Base-by-base conservation (phyloP, 805 yeast species). In the Yarrowia bubula region DNA sequence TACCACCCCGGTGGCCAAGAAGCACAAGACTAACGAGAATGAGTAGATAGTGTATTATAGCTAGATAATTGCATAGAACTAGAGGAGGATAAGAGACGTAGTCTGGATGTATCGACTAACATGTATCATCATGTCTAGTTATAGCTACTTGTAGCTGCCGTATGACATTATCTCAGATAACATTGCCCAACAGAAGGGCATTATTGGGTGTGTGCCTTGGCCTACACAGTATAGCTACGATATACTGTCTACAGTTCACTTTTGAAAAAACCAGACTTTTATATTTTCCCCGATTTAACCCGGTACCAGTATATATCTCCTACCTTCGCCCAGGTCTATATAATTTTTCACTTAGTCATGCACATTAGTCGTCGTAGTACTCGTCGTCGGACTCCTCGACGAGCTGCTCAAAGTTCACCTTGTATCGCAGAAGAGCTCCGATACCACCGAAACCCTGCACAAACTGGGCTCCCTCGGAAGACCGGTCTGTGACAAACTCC, bases 391-490 rank as follows among this genome's bases (percentile, higher is more conserved):
- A 82, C 65, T 90, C 98, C 64, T 91, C 96, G 63, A 81, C 89
- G 75, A 95, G 84, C 81, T 92, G 98, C 77, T 95, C 99, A 73
- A 95, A 95, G 81, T 95, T 95, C 71, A 95, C 95, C 79, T 92
- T 92, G 80, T 95, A 95, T 81, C 99, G 91, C 76, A 95, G 81
- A 72, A 95, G 76, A 66, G 97, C 98, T 77, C 99, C 99, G 70
- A 95, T 85, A 80, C 99, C 99, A 88, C 99, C 99, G 75, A 95
- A 95, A 67, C 99, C 99, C 72, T 86, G 88, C 67, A 89, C 96
- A 78, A 95, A 95, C 81, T 95, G 99, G 51, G 98, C 96, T 82
- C 99, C 99, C 79, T 95, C 99, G 48, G 96, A 88, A 22, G 97
- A 89, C 79, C 91, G 87, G 80, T 95, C 98, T 60, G 98, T 90